These are phyloP conservation scores for Pestalotiopsis sp. DNA, from an alignment of 2,329 filamentous ascomycete species.

Conservation along the genomic window DNA sequence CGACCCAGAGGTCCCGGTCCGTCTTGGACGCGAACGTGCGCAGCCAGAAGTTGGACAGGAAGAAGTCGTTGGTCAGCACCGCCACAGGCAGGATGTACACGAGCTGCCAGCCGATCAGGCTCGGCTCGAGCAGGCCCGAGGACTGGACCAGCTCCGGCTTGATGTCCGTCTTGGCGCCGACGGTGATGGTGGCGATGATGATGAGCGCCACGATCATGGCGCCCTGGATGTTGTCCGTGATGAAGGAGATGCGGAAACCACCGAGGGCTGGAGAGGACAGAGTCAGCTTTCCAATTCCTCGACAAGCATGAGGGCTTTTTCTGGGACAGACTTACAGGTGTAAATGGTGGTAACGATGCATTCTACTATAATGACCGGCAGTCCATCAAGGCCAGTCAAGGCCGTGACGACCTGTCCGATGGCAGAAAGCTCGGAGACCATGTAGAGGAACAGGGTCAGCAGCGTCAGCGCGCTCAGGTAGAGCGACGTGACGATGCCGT, in stretches of 20 bases:
- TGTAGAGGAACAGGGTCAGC: constrained; percentile 83
- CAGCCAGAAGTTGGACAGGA: constrained; percentile 83
- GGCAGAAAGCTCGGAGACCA: constrained; percentile 82
- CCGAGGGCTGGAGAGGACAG: constrained; percentile 61
- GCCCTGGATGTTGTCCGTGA: constrained; percentile 83
- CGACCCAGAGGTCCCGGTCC: constrained; percentile 77
- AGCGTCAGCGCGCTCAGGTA: constrained; percentile 79
- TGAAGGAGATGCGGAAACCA: constrained; percentile 81
- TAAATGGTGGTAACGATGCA: constrained; percentile 80
- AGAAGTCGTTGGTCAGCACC: constrained; percentile 84
- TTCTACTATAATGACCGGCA: constrained; percentile 78
- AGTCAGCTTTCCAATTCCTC: not conserved
- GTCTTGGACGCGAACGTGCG: constrained; percentile 80
- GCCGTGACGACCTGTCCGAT: constrained; percentile 77
- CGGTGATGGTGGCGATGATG: constrained; percentile 75
- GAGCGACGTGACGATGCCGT: constrained; percentile 68
- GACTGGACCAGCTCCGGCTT: constrained; percentile 68
- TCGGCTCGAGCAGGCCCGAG: constrained; percentile 70
- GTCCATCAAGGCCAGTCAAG: constrained; percentile 72
- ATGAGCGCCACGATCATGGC: constrained; percentile 76
- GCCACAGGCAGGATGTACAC: constrained; percentile 83
- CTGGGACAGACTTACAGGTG: constrained; percentile 60
- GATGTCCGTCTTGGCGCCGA: constrained; percentile 75
- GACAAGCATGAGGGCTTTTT: not conserved
- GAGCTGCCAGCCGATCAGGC: constrained; percentile 79